Evolutionary conservation across 805 yeast genomes (phyloP).

Genomic region (Millerozyma acaciae): DNA sequence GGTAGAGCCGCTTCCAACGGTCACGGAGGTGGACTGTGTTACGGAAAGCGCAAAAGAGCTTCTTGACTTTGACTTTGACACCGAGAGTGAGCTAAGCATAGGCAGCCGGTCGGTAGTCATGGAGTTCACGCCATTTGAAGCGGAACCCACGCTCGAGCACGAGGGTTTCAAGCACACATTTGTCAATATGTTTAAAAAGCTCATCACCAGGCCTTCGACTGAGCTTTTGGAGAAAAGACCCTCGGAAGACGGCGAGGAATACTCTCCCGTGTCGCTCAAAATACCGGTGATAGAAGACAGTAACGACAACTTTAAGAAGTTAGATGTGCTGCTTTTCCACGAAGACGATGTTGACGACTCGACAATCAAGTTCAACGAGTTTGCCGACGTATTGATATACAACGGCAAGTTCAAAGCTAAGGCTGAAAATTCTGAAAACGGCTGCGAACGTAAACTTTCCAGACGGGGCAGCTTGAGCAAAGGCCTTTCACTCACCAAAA

Average conservation of each 20-base stretch:
- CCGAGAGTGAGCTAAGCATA: neutral
- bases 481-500: constrained; percentile 1
- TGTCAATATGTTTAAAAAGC: constrained; percentile 1
- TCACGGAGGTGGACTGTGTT: no score
- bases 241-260: constrained; percentile 2
- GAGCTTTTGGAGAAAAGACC: constrained; percentile 1
- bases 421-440: neutral
- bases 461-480: neutral
- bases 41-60: no score
- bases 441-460: neutral
- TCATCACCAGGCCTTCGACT: neutral
- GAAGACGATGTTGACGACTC: constrained; percentile 2
- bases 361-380: constrained; percentile 13
- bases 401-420: constrained; percentile 4
- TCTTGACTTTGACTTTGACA: constrained; percentile 1
- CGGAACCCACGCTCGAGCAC: neutral
- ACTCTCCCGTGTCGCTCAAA: constrained; percentile 7
- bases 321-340: constrained; percentile 5
- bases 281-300: constrained; percentile 7
- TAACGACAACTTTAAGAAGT: constrained; percentile 1
- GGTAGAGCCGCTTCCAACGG: no score
- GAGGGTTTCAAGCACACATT: constrained; percentile 1
- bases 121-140: constrained; percentile 4
- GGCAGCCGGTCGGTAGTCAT: neutral
- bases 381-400: constrained; percentile 14